These are phyloP conservation scores for Apiotrichum gracile DNA, from an alignment of 1,284 basidiomycete species.

Conservation along the genomic window DNA sequence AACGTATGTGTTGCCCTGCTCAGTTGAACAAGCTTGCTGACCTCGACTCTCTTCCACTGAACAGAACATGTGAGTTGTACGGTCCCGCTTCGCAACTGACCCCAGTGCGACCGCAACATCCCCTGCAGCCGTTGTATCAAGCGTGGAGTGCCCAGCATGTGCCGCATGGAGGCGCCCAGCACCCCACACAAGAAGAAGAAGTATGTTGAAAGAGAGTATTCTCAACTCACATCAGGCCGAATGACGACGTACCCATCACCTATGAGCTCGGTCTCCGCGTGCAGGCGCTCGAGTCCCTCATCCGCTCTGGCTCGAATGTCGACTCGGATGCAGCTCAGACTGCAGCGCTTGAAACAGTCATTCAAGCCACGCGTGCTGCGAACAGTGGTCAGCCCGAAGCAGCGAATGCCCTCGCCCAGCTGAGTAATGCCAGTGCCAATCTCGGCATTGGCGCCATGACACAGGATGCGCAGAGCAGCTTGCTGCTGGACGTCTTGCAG, in stretches of 20 bases:
- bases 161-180: conserved; percentile 43
- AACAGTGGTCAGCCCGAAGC: conserved; percentile 38
- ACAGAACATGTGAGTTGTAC: conserved; percentile 36
- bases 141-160: conserved; percentile 42
- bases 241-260: conserved; percentile 30
- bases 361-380: conserved; percentile 38
- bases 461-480: conserved; percentile 32
- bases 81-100: conserved; percentile 9
- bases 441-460: conserved; percentile 28
- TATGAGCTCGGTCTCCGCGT: conserved; percentile 39
- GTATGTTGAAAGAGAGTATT: conserved; percentile 17
- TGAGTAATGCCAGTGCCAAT: conserved; percentile 26
- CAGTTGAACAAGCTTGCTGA: conserved; percentile 4
- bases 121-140: conserved; percentile 45
- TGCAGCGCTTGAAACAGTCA: conserved; percentile 40
- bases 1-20: conserved; percentile 22
- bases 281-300: conserved; percentile 39
- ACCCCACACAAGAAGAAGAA: conserved; percentile 34
- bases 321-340: conserved; percentile 33
- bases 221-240: conserved; percentile 4
- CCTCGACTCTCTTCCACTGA: not conserved
- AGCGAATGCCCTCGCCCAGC: conserved; percentile 34
- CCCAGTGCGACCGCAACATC: conserved; percentile 44
- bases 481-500: conserved; percentile 42
- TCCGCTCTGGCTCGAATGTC: conserved; percentile 36